Evolutionary conservation across 345 rosid species (phyloP), one percentile per base, ranked within the genome.

Genomic region (Dovyalis caffra): DNA sequence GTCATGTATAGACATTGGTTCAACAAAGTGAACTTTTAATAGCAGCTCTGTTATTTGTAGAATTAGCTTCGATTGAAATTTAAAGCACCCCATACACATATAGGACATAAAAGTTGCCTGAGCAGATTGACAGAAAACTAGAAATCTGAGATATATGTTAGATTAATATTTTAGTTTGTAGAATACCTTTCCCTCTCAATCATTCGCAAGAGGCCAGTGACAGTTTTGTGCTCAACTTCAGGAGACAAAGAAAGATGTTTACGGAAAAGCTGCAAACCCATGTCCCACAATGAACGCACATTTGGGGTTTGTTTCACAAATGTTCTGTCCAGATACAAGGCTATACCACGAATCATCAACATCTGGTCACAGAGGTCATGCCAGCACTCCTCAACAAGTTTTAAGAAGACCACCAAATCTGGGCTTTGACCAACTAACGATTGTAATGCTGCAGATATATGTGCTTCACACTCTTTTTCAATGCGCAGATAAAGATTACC

Each of bases 211-310:
- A 95, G 95, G 71, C 97, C 99, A 9, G 91, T 92, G 72, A 95
- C 97, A 75, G 92, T 92, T 88, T 93, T 90, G 83, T 92, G 97
- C 87, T 95, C 95, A 76, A 95, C 99, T 84, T 92, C 99, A 29
- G 85, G 82, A 74, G 87, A 86, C 74, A 90, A 66, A 72, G 95
- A 87, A 80, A 95, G 97, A 85, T 90, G 90, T 85, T 91, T 93
- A 63, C 95, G 84, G 80, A 93, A 95, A 76, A 95, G 97, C 70
- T 90, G 98, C 89, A 95, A 84, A 71, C 99, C 99, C 99, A 93
- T 93, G 83, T 93, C 98, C 99, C 99, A 95, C 71, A 95, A 77
- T 0, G 98, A 95, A 23, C 91, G 89, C 62, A 91, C 90, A 84
- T 84, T 88, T 64, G 94, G 87, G 77, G 86, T 91, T 79, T 89